Evolutionary conservation across 768 basidiomycete species (phyloP).

Genomic region (Butyriboletus loyo): DNA sequence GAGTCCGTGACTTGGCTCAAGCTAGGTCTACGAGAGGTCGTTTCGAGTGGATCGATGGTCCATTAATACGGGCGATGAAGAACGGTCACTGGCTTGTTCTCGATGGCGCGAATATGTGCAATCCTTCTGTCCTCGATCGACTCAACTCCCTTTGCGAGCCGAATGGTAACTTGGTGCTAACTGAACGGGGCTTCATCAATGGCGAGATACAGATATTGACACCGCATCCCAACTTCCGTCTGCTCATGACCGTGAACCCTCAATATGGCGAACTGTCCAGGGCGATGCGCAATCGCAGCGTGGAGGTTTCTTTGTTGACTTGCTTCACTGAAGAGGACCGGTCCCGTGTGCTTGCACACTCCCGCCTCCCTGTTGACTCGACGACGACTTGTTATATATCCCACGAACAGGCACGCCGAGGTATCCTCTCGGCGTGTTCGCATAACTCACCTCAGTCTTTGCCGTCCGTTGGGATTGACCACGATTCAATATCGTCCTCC

Average conservation of each 20-base stretch:
- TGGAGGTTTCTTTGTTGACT: slow-evolving; percentile 67
- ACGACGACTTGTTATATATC: slow-evolving; percentile 8
- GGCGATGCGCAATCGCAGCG: slow-evolving; percentile 96
- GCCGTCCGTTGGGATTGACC: slow-evolving; percentile 44
- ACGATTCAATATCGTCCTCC: slow-evolving; percentile 45
- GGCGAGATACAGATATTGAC: slow-evolving; percentile 69
- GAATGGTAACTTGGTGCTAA: slow-evolving; percentile 78
- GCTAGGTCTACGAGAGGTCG: slow-evolving; percentile 41
- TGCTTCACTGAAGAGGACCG: slow-evolving; percentile 44
- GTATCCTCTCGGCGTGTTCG: slow-evolving; percentile 8
- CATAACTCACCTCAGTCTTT: not conserved
- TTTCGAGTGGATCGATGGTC: slow-evolving; percentile 96
- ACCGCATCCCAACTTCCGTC: slow-evolving; percentile 86
- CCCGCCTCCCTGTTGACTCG: slow-evolving; percentile 43
- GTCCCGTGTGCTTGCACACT: slow-evolving; percentile 42
- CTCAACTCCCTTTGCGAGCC: slow-evolving; percentile 95
- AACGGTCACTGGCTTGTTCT: slow-evolving; percentile 86
- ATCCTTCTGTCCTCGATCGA: slow-evolving; percentile 91
- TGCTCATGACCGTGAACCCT: slow-evolving; percentile 93
- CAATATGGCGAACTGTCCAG: slow-evolving; percentile 91
- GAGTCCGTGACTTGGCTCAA: slow-evolving; percentile 22
- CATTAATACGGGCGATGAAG: slow-evolving; percentile 82
- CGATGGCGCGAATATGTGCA: slow-evolving; percentile 93
- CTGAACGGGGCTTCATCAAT: slow-evolving; percentile 81
- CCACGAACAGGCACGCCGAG: slow-evolving; percentile 27